phyloP scores from a whole-genome alignment of 495 filamentous ascomycete genomes.

The Hyaloscypha hepaticicola region DNA sequence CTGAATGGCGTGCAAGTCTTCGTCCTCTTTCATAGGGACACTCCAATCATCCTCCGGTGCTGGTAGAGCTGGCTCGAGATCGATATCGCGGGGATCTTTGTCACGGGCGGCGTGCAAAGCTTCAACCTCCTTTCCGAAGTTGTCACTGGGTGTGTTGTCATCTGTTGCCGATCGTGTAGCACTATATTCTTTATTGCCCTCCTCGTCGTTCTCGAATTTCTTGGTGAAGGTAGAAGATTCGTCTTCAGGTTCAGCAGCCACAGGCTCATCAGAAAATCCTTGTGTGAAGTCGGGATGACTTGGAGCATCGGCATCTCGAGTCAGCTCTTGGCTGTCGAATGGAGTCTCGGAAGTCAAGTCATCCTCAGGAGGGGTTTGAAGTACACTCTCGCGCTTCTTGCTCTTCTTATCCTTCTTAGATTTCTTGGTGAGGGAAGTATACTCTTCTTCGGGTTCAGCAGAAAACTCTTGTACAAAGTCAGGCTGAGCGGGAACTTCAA shows the following conservation, averaged over 20 bases:
- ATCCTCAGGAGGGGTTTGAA: background rate
- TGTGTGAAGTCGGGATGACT: background rate
- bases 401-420: conserved; percentile 47
- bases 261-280: background rate
- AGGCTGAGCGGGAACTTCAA: background rate
- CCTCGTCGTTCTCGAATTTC: conserved; percentile 47
- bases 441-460: conserved; percentile 39
- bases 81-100: background rate
- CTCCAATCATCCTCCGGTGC: background rate
- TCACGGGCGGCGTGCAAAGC: background rate
- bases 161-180: background rate
- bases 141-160: background rate
- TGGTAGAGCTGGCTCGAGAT: background rate
- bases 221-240: conserved; percentile 24
- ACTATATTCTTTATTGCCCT: conserved; percentile 33
- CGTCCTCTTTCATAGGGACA: conserved; percentile 8
- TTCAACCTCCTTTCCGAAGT: conserved; percentile 3
- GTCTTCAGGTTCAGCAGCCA: conserved; percentile 39
- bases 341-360: background rate
- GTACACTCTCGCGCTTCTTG: conserved; percentile 30
- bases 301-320: conserved; percentile 1
- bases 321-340: background rate
- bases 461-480: conserved; percentile 8
- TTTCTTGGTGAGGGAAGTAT: conserved; percentile 29
- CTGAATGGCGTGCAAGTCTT: background rate